phyloP scores from a whole-genome alignment of 164 flowering plant species.

The Nymphaea thermarum region DNA sequence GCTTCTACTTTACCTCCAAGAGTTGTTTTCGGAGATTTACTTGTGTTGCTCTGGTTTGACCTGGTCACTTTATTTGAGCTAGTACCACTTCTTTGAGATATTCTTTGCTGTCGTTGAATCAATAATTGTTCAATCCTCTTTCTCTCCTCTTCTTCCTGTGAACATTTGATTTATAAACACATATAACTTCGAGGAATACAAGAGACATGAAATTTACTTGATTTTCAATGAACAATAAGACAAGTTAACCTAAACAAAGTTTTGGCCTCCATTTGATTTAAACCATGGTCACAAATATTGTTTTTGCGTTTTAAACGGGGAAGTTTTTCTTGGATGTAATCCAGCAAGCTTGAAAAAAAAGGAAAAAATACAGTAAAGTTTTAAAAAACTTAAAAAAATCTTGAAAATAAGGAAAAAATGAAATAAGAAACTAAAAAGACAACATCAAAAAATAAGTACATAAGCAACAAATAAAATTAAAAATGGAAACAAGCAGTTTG shows the following conservation, averaged over 20 bases:
- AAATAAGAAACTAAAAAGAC: not conserved
- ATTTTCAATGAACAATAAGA: too few species aligned
- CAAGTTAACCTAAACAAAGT: too few species aligned
- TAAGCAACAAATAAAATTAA: not conserved
- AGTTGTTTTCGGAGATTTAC: not conserved
- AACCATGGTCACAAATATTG: too few species aligned
- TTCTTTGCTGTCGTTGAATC: conserved; percentile 68
- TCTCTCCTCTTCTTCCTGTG: conserved; percentile 72
- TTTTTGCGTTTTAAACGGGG: too few species aligned
- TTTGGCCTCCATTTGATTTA: too few species aligned
- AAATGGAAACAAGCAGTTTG: not conserved
- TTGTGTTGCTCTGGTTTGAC: not conserved
- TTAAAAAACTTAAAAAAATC: too few species aligned
- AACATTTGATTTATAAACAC: not conserved
- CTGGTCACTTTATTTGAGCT: not conserved
- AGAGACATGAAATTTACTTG: not conserved
- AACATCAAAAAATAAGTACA: not conserved
- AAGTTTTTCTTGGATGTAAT: too few species aligned
- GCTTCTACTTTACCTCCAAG: not conserved
- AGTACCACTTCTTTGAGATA: conserved; percentile 73
- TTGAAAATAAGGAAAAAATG: too few species aligned
- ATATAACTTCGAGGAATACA: not conserved
- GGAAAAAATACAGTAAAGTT: too few species aligned
- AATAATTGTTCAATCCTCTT: conserved; percentile 59
- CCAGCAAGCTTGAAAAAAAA: too few species aligned